These are phyloP conservation scores for Didymellaceae sp. DNA, from an alignment of 2,329 filamentous ascomycete species.

Conservation along the genomic window DNA sequence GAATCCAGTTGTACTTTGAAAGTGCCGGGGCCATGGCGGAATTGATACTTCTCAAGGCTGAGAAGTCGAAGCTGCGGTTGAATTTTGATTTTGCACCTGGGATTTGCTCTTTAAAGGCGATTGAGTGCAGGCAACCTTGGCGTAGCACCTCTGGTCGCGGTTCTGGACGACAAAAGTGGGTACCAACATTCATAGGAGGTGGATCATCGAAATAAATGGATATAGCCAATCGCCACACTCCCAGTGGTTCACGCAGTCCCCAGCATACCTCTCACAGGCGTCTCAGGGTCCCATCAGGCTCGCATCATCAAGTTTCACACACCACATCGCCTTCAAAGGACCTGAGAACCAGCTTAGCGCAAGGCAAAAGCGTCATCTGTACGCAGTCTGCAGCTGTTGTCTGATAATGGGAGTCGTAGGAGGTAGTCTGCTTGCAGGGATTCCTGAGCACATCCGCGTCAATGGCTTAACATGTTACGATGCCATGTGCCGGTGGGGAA, in stretches of 20 bases:
- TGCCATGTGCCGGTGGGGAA: conserved; percentile 5
- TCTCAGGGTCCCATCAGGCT: too few relatives aligned
- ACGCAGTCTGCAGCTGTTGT: background rate
- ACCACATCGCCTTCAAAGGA: too few relatives aligned
- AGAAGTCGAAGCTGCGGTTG: background rate
- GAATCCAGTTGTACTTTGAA: conserved; percentile 49
- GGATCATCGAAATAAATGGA: too few relatives aligned
- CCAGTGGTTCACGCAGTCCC: too few relatives aligned
- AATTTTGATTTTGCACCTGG: background rate
- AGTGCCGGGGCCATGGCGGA: conserved; percentile 9
- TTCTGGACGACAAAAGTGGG: background rate
- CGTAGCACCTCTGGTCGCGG: background rate
- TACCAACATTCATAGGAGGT: background rate
- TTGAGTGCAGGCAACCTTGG: background rate
- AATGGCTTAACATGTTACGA: background rate
- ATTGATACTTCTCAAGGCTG: background rate
- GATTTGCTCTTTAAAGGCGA: background rate
- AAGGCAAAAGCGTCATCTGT: background rate
- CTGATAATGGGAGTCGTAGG: background rate
- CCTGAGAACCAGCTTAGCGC: too few relatives aligned
- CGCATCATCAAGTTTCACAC: too few relatives aligned
- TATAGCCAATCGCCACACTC: too few relatives aligned
- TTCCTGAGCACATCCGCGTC: background rate
- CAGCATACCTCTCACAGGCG: too few relatives aligned
- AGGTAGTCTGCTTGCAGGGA: background rate